Conservation (phyloP, 1,284 basidiomycete genomes). For the Cutaneotrichosporon mucoides region DNA sequence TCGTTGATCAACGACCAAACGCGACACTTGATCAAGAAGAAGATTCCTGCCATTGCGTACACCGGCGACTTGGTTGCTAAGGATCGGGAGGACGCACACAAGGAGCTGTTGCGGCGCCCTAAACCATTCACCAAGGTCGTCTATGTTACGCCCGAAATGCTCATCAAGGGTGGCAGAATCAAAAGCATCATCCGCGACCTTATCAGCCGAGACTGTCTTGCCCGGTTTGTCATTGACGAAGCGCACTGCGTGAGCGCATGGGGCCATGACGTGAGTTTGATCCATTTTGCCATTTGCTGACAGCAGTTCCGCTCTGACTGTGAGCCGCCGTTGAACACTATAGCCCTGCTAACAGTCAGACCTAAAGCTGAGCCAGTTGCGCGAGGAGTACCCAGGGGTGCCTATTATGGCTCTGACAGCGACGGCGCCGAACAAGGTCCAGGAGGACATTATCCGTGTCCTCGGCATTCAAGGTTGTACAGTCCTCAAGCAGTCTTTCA, state of each 20-base stretch:
- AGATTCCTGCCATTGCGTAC: conserved; percentile 69
- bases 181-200: conserved; percentile 59
- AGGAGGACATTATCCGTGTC: conserved; percentile 70
- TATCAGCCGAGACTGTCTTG: conserved; percentile 60
- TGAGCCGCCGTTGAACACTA: conserved; percentile 12
- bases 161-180: conserved; percentile 62
- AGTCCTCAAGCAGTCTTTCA: conserved; percentile 78
- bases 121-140: conserved; percentile 58
- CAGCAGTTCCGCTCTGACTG: conserved; percentile 48
- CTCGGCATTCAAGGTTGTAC: conserved; percentile 63
- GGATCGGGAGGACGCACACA: conserved; percentile 51
- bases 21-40: conserved; percentile 60
- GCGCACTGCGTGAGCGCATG: conserved; percentile 77
- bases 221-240: conserved; percentile 95
- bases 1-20: conserved; percentile 92
- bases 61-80: conserved; percentile 58
- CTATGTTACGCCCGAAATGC: conserved; percentile 88
- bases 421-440: conserved; percentile 75
- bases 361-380: conserved; percentile 62
- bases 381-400: conserved; percentile 69
- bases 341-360: conserved; percentile 43
- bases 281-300: neutral
- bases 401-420: conserved; percentile 99
- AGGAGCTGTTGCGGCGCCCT: conserved; percentile 49
- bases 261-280: conserved; percentile 50